Evolutionary conservation across 2,329 filamentous ascomycete genomes (phyloP), one percentile per base, ranked within the genome.

Genomic region (Fusarium subtropicale): DNA sequence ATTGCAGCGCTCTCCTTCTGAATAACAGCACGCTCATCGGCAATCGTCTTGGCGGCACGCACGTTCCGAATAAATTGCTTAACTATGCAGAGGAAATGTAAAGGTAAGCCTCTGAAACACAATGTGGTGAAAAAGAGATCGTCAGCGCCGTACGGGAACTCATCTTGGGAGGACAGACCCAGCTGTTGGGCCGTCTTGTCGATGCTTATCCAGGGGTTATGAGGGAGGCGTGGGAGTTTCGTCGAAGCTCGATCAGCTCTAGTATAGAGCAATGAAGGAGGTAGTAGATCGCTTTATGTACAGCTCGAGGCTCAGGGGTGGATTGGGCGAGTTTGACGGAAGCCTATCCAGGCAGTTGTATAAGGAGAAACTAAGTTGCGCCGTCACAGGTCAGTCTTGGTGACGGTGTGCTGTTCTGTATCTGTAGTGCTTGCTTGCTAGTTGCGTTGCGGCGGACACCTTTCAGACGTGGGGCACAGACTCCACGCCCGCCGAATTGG

Each of bases 51-150:
- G 65, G 96, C 94, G 66, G 96, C 95, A 80, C 96, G 93, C 79
- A 99, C 96, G 83, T 97, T 98, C 79, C 96, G 94, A 82, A 99
- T 99, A 84, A 99, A 99, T 84, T 98, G 96, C 85, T 99, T 99
- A 80, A 99, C 96, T 98, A 78, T 63, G 71, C 58, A 24, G 51
- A 34, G 15, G 24, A 55, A 60, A 65, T 55, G 11, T 48, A 28
- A 28, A 57, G 46, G 36, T 51, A 64, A 76, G 69, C 48, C 33
- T 60, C 46, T 46, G 38, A n/a, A 28, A 41, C 46, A 56, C 47
- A 39, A 71, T 41, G 47, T 57, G 39, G 48, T 18, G 36, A 15
- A 45, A 28, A 48, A 46, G 46, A 61, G 45, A 28, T 66, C 22
- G 58, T 57, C 47, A 62, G 64, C 61, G 63, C 56, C 77, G 50